Evolutionary conservation across 257 asterid genomes (phyloP).

Genomic region (Marsdenia floribunda): DNA sequence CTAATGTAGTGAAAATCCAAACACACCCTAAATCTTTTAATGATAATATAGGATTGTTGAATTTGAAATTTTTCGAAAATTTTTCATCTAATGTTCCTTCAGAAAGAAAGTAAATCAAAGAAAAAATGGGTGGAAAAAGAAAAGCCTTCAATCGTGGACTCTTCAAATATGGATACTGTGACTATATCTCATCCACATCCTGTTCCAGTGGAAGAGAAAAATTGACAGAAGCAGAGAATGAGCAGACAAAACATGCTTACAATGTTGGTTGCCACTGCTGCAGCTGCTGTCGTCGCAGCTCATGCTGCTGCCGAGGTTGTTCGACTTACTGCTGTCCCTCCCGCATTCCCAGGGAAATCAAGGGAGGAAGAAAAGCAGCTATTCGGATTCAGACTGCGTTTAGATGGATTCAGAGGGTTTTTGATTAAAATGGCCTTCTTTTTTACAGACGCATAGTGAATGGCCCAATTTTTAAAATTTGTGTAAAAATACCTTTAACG

Average conservation of each 20-base stretch:
- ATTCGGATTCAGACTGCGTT: conserved; percentile 81
- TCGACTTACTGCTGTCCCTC: conserved; percentile 35
- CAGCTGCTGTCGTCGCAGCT: conserved; percentile 68
- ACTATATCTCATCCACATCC: conserved; percentile 42
- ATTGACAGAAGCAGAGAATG: conserved; percentile 49
- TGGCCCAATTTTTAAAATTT: too few relatives aligned
- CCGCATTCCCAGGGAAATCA: conserved; percentile 48
- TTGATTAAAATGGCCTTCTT: too few relatives aligned
- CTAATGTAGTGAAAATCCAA: too few relatives aligned
- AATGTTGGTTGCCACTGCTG: conserved; percentile 68
- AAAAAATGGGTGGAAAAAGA: conserved; percentile 47
- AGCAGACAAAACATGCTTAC: conserved; percentile 58
- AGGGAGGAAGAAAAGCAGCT: conserved; percentile 78
- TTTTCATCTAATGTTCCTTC: conserved; percentile 2
- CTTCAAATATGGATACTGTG: conserved; percentile 34
- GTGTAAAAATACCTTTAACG: too few relatives aligned
- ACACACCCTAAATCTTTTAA: neutral
- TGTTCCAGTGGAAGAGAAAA: conserved; percentile 50
- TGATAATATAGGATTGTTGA: neutral
- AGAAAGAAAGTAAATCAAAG: conserved; percentile 46
- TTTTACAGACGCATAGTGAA: too few relatives aligned
- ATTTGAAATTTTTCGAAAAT: conserved; percentile 3
- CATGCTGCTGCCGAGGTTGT: conserved; percentile 74
- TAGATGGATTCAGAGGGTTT: too few relatives aligned
- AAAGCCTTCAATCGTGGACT: conserved; percentile 33